A percentile compares a stretch with the other conserved stretches of the same genome.
Conservation (phyloP, 2,329 filamentous ascomycete species). For the Knoxdaviesia proteae region DNA sequence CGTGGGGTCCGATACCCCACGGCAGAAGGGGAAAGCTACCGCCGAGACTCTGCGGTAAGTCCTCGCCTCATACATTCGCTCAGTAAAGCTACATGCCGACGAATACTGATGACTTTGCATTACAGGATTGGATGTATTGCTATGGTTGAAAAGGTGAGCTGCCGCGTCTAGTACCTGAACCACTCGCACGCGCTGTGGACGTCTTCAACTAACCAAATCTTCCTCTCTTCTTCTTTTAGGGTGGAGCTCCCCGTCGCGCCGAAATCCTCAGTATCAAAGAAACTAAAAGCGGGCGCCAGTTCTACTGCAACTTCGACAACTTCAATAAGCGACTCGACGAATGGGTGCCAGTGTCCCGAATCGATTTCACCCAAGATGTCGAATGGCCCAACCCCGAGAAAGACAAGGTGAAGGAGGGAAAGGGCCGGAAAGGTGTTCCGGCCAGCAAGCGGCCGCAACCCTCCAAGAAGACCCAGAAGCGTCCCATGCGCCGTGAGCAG, state of each 20-base stretch:
- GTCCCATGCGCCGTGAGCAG: conserved; percentile 32
- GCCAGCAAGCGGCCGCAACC: conserved; percentile 33
- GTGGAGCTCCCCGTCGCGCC: conserved; percentile 72
- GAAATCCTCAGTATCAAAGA: conserved; percentile 92
- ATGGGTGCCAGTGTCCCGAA: conserved; percentile 67
- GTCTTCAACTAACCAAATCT: not conserved
- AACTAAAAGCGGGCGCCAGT: conserved; percentile 69
- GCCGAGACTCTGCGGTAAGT: conserved; percentile 60
- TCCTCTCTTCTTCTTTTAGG: conserved; percentile 12
- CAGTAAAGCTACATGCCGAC: not conserved
- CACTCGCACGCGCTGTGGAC: conserved; percentile 7
- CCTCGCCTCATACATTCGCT: conserved; percentile 2
- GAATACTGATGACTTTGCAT: not conserved
- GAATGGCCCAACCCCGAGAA: conserved; percentile 93
- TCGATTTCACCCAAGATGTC: conserved; percentile 76
- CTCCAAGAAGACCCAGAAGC: conserved; percentile 37
- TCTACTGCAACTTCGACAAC: conserved; percentile 94
- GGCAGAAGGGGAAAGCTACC: conserved; percentile 63
- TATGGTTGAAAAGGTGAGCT: conserved; percentile 28
- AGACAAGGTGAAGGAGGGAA: conserved; percentile 51
- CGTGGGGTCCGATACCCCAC: conserved; percentile 34
- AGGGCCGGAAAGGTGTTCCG: conserved; percentile 49
- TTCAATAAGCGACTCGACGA: conserved; percentile 80
- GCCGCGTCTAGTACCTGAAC: not conserved
- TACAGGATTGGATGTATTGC: conserved; percentile 34